Evolutionary conservation across 2,329 filamentous ascomycete genomes (phyloP).

Genomic region (Cladophialophora exuberans): DNA sequence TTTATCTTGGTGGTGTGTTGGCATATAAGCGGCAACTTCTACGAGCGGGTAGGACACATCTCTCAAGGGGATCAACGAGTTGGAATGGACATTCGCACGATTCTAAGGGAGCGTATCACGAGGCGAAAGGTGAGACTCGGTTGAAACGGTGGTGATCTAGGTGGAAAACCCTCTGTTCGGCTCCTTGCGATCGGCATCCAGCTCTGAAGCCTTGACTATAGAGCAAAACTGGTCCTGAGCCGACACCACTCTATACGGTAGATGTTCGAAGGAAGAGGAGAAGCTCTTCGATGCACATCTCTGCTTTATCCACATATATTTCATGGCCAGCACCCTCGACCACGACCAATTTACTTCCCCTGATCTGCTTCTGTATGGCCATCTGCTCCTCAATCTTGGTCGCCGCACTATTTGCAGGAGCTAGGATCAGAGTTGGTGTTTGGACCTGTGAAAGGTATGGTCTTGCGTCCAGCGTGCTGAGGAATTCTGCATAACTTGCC

Average conservation of each 20-base stretch:
- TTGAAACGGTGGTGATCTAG: background rate
- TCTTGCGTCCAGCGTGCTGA: conserved; percentile 16
- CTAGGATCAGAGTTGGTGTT: conserved; percentile 18
- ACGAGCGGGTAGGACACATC: conserved; percentile 1
- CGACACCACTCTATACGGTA: background rate
- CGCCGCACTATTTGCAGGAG: conserved; percentile 21
- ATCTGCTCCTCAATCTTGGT: conserved; percentile 18
- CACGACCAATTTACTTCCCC: background rate
- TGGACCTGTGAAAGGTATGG: conserved; percentile 14
- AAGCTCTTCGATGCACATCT: conserved; percentile 4
- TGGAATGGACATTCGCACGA: background rate
- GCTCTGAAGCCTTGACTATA: too few species aligned
- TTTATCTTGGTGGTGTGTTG: conserved; percentile 1
- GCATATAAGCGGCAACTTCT: background rate
- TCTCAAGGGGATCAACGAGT: background rate
- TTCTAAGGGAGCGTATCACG: background rate
- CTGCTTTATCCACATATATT: conserved; percentile 18
- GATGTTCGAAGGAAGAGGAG: background rate
- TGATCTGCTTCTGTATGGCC: conserved; percentile 9
- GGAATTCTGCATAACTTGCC: conserved; percentile 21
- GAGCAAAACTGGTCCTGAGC: background rate
- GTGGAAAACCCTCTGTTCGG: background rate
- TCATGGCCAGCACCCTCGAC: conserved; percentile 19
- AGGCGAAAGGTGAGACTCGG: background rate
- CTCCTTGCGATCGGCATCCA: too few species aligned